Evolutionary conservation across 2,329 filamentous ascomycete genomes (phyloP).

Genomic region (Exserohilum turcica): DNA sequence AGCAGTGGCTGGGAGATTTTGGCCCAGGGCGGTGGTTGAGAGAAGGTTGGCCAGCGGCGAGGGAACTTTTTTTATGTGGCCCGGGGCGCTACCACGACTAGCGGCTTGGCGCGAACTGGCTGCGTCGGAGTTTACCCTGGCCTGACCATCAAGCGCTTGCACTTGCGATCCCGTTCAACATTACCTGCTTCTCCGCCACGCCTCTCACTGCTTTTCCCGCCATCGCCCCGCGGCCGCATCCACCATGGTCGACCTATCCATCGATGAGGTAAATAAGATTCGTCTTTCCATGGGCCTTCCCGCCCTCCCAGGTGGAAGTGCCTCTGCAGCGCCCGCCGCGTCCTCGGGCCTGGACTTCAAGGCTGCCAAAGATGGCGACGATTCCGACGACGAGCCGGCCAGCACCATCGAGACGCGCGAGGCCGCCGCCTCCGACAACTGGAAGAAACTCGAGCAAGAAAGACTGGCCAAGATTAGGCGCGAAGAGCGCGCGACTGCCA

Average conservation of each 20-base stretch:
- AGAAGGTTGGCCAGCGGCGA: conserved; percentile 39
- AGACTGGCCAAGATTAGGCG: conserved; percentile 73
- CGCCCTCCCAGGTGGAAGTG: conserved; percentile 72
- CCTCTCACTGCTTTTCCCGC: not conserved
- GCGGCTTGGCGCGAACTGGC: conserved; percentile 25
- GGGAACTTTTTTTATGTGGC: conserved; percentile 38
- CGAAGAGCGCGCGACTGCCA: conserved; percentile 78
- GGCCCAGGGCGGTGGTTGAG: conserved; percentile 78
- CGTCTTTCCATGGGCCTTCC: conserved; percentile 88
- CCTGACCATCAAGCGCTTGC: not conserved
- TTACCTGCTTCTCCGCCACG: not conserved
- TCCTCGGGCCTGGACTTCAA: conserved; percentile 64
- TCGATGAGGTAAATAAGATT: conserved; percentile 93
- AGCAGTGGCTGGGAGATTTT: conserved; percentile 67
- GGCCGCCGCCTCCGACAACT: conserved; percentile 76
- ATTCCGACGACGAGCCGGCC: conserved; percentile 69
- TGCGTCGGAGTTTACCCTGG: conserved; percentile 3
- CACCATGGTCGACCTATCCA: conserved; percentile 51
- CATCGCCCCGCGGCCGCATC: conserved; percentile 6
- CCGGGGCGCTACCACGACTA: conserved; percentile 24
- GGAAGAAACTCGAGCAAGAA: conserved; percentile 71
- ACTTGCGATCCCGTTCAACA: not conserved
- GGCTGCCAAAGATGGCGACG: conserved; percentile 53
- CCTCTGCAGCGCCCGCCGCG: conserved; percentile 60
- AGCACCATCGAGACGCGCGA: conserved; percentile 85